Base-by-base conservation (phyloP, 1,284 basidiomycete genomes). In the Moniliella sp. region DNA sequence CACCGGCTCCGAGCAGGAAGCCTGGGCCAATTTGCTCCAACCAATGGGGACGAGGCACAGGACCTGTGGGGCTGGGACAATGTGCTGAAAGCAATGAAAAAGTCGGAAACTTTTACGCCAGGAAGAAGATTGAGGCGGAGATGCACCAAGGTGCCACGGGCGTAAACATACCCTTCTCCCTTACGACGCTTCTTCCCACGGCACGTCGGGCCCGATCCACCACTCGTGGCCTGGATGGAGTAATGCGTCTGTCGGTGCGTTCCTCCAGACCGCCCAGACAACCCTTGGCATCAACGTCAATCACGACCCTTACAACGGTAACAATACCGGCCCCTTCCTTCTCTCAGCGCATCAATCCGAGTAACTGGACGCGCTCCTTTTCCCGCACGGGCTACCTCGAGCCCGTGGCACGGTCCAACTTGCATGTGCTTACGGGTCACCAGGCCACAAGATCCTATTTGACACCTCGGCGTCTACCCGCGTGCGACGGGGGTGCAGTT, bases 1-100 rank as follows among this genome's bases (percentile, higher is more conserved):
- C 51, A 64, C 51, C 34, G 64, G 30, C 29, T 31, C 27, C 25
- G 46, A 50, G 19, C 39, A 43, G 18, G 39, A 50, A 21, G 36
- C 40, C 9, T 50, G 45, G 50, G 46, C 37, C 5, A 26, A 38
- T 12, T 35, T n/a, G n/a, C n/a, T n/a, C n/a, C n/a, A n/a, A n/a
- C n/a, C n/a, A n/a, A n/a, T n/a, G n/a, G 46, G 7, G 39, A 39
- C 8, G 42, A 40, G n/a, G 46, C 45, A 25, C 32, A 25, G 4
- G 39, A 43, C 10, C 36, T 28, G 12, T 40, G 37, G 39, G 41
- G 23, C 27, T 53, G 50, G 50, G 29, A 19, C 28, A 40, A 32
- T 32, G 35, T 53, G 2, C 25, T 38, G 2, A 23, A 30, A 7
- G 42, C 39, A n/a, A 50, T 50, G 45, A 45, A 46, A 32, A 53